phyloP scores from a whole-genome alignment of 2,329 filamentous ascomycete genomes.

The Colletotrichum endophyticum region DNA sequence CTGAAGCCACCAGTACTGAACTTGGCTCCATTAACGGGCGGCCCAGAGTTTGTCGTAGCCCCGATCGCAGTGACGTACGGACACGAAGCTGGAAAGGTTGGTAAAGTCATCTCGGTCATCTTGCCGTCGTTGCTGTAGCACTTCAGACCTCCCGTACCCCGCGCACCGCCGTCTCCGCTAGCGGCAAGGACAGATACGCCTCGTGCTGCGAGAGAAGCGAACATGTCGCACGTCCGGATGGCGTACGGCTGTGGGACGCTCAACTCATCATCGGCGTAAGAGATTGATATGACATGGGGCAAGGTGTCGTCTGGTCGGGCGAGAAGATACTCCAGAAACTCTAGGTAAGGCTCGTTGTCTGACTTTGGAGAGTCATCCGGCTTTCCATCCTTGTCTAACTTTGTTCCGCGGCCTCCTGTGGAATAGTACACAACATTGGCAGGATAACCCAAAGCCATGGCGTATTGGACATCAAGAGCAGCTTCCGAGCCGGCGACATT shows the following conservation, averaged over 20 bases:
- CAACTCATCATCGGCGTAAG: conserved; percentile 64
- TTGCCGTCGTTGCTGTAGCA: conserved; percentile 66
- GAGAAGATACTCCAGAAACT: conserved; percentile 57
- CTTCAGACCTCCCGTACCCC: conserved; percentile 47
- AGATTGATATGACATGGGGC: conserved; percentile 62
- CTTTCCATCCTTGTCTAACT: conserved; percentile 43
- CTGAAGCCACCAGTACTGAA: conserved; percentile 60
- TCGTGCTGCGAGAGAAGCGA: conserved; percentile 57
- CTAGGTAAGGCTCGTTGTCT: conserved; percentile 63
- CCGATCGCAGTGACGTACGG: conserved; percentile 73
- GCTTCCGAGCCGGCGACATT: conserved; percentile 47
- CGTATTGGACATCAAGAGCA: conserved; percentile 54
- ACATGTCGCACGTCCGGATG: conserved; percentile 54
- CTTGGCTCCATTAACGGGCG: conserved; percentile 44
- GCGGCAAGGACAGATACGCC: conserved; percentile 56
- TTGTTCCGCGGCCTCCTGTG: conserved; percentile 47
- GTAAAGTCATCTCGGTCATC: conserved; percentile 58
- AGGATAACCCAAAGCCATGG: conserved; percentile 49
- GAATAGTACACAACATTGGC: conserved; percentile 49
- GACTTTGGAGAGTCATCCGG: conserved; percentile 30
- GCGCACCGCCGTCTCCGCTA: conserved; percentile 56
- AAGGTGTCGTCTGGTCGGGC: conserved; percentile 45
- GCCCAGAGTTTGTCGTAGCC: conserved; percentile 49
- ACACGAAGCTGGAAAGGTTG: conserved; percentile 70
- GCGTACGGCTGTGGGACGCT: conserved; percentile 58